Evolutionary conservation across 768 basidiomycete species (phyloP), one percentile per base, ranked within the genome.

Genomic region (Omphalotus guepiniiformis): DNA sequence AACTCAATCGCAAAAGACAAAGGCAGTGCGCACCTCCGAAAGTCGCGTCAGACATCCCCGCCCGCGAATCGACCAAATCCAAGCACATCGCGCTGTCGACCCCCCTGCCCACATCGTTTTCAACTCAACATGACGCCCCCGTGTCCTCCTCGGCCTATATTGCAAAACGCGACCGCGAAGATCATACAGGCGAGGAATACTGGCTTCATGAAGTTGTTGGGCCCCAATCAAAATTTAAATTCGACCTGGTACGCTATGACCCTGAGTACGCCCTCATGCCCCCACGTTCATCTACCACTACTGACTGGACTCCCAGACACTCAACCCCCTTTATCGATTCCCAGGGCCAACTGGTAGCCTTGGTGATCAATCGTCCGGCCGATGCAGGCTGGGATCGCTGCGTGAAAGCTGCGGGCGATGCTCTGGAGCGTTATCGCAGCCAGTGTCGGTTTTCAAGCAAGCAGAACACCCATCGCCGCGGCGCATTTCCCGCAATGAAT

Each of bases 391-490:
- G 55, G 52, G 25, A 28, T 9, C 9, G 2, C 0, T 44, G 49
- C 5, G 39, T 49, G 5, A 28, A 27, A 3, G 35, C 42, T 9
- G 55, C 56, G 3, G 36, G 9, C 2, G 18, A 23, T 3, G 46
- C 42, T 2, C 40, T 53, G 41, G 18, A 37, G 34, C 15, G 41
- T 19, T 44, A 41, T 4, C 38, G 39, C 4, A 9, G 21, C 5
- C 6, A 39, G 19, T 19, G 21, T 18, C 26, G 13, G 3, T 56
- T 57, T 43, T 26, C 35, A 8, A n/a, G 32, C 12, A 51, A 47
- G 0, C 36, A 47, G 5, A 37, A 38, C 13, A 37, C 16, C 4
- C 56, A 61, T 27, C 48, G 57, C 6, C 49, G 63, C 5, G 66
- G 63, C 1, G 6, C 27, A 1, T 66, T 56, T 29, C 21, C 37